Evolutionary conservation across 257 asterid genomes (phyloP), one percentile per base, ranked within the genome.

Genomic region (Pogostemon cablin): DNA sequence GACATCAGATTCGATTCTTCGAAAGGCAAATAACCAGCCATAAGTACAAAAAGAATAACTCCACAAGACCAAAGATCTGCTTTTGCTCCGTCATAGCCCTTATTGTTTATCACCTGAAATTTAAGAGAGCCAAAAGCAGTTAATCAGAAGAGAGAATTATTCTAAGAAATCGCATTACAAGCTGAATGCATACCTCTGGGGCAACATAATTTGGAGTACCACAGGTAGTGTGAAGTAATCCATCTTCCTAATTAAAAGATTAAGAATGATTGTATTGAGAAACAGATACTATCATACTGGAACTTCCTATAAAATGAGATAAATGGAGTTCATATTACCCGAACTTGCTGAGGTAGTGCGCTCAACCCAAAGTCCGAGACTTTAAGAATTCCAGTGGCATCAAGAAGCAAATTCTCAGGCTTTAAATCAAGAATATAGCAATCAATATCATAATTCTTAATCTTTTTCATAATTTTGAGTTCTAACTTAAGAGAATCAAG

Each of bases 181-280:
- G 64, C 50, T 68, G 67, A 68, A 25, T 56, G 40, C 67, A 37
- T 73, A 89, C 99, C 98, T 93, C 99, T 0, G 99, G 99, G 75
- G 99, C 98, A 58, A 93, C 99, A 81, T 93, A 93, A 81, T 93
- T 93, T 37, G 99, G 99, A 3, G 99, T 93, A 56, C 99, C 99
- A 74, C 98, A 91, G 50, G 99, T 86, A 34, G 99, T 93, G 81
- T 93, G 99, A 76, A 93, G 96, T 71, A 93, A 81, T 52, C 99
- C 99, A 77, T 91, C 96, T 72, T 91, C 98, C 99, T 93, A 80
- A 75, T 40, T 71, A 70, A 65, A 78, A 70, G 50, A 83, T 62
- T 3, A 71, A 44, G 52, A 57, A 7, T 6, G 39, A 56, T 63
- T 20, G n/a, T 37, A 68, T 54, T 54, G 11, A 54, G 60, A 54